Evolutionary conservation across 805 yeast genomes (phyloP).

Genomic region (Candida sonorensis): DNA sequence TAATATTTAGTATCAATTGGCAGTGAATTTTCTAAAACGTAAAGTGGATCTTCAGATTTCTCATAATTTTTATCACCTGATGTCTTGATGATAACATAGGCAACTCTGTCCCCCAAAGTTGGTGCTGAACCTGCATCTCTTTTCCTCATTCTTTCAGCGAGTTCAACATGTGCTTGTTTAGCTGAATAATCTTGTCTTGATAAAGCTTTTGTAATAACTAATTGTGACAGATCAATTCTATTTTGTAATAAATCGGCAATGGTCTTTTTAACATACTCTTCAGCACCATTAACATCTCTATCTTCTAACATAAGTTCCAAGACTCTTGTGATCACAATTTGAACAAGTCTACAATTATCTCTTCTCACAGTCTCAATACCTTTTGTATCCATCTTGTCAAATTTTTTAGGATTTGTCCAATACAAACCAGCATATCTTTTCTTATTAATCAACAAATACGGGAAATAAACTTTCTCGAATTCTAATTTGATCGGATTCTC

Average conservation of each 20-base stretch:
- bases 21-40: conserved; percentile 82
- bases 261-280: conserved; percentile 74
- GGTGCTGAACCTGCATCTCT: conserved; percentile 99
- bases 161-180: conserved; percentile 94
- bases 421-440: conserved; percentile 95
- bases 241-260: conserved; percentile 89
- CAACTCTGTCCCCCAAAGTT: conserved; percentile 94
- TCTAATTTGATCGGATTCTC: conserved; percentile 86
- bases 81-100: conserved; percentile 84
- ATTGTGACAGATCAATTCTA: conserved; percentile 83
- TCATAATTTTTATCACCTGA: conserved; percentile 86
- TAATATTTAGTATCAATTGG: conserved; percentile 95
- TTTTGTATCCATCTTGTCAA: conserved; percentile 95
- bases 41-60: conserved; percentile 94
- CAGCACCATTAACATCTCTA: conserved; percentile 80
- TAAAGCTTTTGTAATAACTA: conserved; percentile 89
- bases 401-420: conserved; percentile 91
- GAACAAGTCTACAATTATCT: conserved; percentile 93
- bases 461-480: conserved; percentile 94
- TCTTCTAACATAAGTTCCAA: conserved; percentile 79
- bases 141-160: conserved; percentile 92
- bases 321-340: conserved; percentile 88
- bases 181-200: conserved; percentile 88
- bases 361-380: conserved; percentile 98
- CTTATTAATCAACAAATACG: conserved; percentile 88